Evolutionary conservation across 345 rosid genomes (phyloP).

Genomic region (Arabidopsis arenosa): DNA sequence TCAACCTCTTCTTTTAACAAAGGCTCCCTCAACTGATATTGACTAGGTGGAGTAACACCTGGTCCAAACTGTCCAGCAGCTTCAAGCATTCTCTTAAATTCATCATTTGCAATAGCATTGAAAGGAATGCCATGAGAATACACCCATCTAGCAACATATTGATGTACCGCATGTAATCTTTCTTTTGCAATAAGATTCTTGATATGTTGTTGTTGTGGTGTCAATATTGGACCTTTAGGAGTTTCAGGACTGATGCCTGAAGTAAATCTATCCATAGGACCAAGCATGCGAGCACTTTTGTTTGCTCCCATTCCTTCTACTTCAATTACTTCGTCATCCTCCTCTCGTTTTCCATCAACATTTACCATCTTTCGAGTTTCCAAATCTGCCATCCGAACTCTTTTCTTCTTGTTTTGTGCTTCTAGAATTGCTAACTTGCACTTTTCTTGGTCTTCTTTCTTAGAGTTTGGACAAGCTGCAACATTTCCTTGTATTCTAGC

Average conservation of each 20-base stretch:
- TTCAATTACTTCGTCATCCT: not conserved
- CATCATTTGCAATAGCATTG: constrained; percentile 4
- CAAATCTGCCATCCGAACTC: no score
- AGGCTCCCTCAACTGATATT: not conserved
- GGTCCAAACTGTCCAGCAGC: not conserved
- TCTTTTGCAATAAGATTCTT: not conserved
- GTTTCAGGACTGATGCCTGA: not conserved
- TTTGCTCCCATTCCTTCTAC: not conserved
- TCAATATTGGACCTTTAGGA: not conserved
- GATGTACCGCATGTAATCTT: not conserved
- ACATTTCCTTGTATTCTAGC: no score
- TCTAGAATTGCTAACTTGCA: no score
- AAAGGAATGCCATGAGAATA: not conserved
- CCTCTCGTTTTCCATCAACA: not conserved
- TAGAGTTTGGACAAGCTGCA: no score
- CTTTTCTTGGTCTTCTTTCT: no score
- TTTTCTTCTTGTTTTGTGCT: no score
- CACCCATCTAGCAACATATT: constrained; percentile 4
- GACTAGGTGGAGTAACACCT: not conserved
- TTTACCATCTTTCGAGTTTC: not conserved
- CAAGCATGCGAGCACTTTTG: not conserved
- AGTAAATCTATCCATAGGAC: constrained; percentile 6
- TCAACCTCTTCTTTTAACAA: not conserved
- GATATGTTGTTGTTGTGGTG: not conserved
- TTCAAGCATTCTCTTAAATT: constrained; percentile 6